phyloP scores from a whole-genome alignment of 352 stramenopile species.

The Pelagophyceae sp. region DNA sequence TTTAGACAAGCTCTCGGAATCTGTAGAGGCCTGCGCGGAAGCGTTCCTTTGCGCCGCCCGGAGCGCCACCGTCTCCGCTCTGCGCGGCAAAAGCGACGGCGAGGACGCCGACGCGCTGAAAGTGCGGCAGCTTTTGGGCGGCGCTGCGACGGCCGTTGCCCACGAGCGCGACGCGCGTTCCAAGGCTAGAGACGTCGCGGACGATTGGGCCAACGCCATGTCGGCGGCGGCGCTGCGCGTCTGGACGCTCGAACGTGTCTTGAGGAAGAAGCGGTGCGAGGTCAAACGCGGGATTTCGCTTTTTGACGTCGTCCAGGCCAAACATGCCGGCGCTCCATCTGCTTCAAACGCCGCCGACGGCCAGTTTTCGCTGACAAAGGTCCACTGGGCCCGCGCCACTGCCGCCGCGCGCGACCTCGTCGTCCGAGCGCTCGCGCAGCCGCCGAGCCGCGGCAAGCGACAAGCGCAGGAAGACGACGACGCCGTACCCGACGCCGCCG shows the following conservation, averaged over 20 bases:
- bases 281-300: background rate
- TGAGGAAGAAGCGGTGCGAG: background rate
- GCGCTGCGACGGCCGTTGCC: no score
- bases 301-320: background rate
- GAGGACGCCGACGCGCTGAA: background rate
- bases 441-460: no score
- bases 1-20: background rate
- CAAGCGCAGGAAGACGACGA: background rate
- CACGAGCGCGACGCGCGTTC: background rate
- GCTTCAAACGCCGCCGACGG: background rate
- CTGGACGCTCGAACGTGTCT: background rate
- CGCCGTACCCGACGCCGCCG: background rate
- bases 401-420: background rate
- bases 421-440: background rate
- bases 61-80: background rate
- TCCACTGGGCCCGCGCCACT: background rate
- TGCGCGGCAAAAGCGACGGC: background rate
- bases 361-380: background rate
- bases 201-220: background rate
- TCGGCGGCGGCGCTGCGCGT: background rate
- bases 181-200: background rate
- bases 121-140: no score
- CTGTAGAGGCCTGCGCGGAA: background rate
- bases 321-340: no score
- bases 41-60: background rate